Evolutionary conservation across 306 rosid genomes (phyloP), one percentile per base, ranked within the genome.

Genomic region (Vicia sativa): DNA sequence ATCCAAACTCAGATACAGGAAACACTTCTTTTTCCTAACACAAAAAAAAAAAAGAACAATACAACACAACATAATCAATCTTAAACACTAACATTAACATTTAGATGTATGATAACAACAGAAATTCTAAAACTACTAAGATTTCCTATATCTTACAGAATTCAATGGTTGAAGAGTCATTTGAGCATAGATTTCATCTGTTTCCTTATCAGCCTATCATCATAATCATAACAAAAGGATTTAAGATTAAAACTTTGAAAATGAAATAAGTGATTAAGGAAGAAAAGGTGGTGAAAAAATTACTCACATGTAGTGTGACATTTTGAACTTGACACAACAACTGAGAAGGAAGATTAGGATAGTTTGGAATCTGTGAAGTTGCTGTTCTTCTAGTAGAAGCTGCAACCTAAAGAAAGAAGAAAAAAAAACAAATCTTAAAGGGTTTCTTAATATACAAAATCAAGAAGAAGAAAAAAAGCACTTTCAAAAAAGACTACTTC

Each of bases 131-230:
- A 52, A 4, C 31, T n/a, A n/a, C n/a, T 41, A 8, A 74, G 58
- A 31, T 65, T 67, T 55, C 5, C 16, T 58, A 52, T 52, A 74
- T 53, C 98, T 90, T 82, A 95, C 99, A 28, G 97, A 88, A 70
- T 65, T 88, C 78, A 95, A 77, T 26, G 99, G 97, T 77, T 88
- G 96, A 41, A 95, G 99, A 72, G 89, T 81, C 95, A 95, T 95
- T 75, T 95, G 99, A 39, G 99, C 95, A 67, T 85, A 95, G 79
- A 95, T 91, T 80, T 95, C 99, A 35, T 95, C 99, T 3, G 97
- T 85, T 8, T 95, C 99, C 76, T 84, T 95, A 76, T 95, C 97
- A 21, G 99, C 96, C 99, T 95, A 67, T 81, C 13, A 72, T 44
- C 73, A 65, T 50, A 18, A 80, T 59, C 45, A 35, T 11, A 59